Evolutionary conservation across 495 filamentous ascomycete species (phyloP), one percentile per base, ranked within the genome.

Genomic region (Podospora anserina): DNA sequence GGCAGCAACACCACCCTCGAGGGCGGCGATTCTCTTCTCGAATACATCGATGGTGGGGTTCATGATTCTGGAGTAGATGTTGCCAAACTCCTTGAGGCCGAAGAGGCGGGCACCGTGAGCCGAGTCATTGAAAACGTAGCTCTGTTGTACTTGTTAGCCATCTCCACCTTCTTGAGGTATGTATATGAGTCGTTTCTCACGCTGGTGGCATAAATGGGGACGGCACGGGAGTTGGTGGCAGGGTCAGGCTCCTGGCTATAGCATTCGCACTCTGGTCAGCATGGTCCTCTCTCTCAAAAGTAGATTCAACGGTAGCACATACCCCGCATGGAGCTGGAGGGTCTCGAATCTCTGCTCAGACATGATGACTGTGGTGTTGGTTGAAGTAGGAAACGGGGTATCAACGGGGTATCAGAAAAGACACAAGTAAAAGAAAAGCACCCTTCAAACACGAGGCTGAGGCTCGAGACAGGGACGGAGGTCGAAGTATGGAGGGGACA

Each of bases 31-130:
- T 63, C 95, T 89, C 84, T 98, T 97, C 81, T 99, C 95, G 69
- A 98, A 95, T 57, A 98, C 96, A 80, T 97, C 96, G 67, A 97
- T 92, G 5, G 95, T 99, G 2, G 95, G 95, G 91, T 99, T 99
- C 93, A 96, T 96, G 72, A 99, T 95, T 66, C 95, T 90, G 74
- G 90, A 93, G 85, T 99, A 99, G 82, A 99, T 97, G 80, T 99
- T 97, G 77, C 94, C 96, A 77, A 96, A 94, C 79, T 97, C 94
- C 78, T 97, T 96, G 81, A 99, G 92, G 72, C 92, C 92, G 77
- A 99, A 99, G 27, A 99, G 89, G 75, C 94, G 89, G 63, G 96
- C 96, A 70, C 93, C 95, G 78, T 98, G 95, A 63, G 94, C 95
- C 49, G 92, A 96, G 82, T 97, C 92, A 86, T 98, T 93, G 89